These are phyloP conservation scores for Udeniomyces megalosporus DNA, from an alignment of 768 basidiomycete species.

Conservation along the genomic window DNA sequence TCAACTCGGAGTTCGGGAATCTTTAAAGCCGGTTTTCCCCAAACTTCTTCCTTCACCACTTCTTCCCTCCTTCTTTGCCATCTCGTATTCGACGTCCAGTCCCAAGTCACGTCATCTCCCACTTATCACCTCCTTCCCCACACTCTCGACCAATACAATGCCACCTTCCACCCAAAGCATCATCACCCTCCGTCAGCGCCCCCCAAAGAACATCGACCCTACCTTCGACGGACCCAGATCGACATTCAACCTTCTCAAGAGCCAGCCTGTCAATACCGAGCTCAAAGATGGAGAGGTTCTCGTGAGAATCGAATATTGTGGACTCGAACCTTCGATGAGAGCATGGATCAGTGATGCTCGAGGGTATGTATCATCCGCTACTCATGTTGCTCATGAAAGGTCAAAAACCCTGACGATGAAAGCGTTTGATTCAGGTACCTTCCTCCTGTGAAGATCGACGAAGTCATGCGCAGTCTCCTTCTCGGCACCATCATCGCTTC, in stretches of 20 bases:
- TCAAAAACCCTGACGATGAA: slow-evolving; percentile 52
- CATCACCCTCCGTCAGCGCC: neutral
- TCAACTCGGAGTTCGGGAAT: too few species aligned
- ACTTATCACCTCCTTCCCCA: too few species aligned
- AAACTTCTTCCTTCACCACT: too few species aligned
- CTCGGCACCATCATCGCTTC: slow-evolving; percentile 51
- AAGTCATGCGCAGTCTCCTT: slow-evolving; percentile 54
- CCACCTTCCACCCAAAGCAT: neutral
- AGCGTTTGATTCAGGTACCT: neutral
- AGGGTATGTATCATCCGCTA: neutral
- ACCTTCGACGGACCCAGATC: slow-evolving; percentile 2
- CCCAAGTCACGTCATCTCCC: too few species aligned
- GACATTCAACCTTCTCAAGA: slow-evolving; percentile 8
- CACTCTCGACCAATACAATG: neutral
- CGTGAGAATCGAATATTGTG: slow-evolving; percentile 62
- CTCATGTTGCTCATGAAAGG: neutral
- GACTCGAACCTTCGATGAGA: slow-evolving; percentile 78
- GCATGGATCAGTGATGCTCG: slow-evolving; percentile 54
- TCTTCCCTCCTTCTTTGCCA: too few species aligned
- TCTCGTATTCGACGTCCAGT: too few species aligned
- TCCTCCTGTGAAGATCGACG: slow-evolving; percentile 43
- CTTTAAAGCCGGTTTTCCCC: too few species aligned
- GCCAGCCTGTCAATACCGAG: slow-evolving; percentile 18
- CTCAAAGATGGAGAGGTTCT: slow-evolving; percentile 40
- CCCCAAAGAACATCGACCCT: neutral